phyloP scores from a whole-genome alignment of 441 rosid genomes.

The Croton laevigatus region DNA sequence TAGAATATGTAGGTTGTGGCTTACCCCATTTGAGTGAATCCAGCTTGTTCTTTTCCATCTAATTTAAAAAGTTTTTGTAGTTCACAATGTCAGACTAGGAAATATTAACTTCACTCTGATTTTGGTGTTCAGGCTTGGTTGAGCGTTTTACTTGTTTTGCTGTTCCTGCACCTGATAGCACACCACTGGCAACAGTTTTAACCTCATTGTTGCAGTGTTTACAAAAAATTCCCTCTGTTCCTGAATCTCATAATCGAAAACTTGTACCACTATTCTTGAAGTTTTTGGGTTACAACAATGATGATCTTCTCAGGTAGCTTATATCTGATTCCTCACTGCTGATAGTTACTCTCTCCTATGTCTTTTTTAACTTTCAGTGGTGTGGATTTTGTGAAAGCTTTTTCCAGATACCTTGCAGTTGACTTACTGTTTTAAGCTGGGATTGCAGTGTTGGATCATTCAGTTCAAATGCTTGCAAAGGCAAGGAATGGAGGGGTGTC shows the following conservation, averaged over 20 bases:
- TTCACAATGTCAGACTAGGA: constrained; percentile 4
- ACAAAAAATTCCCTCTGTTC: constrained; percentile 63
- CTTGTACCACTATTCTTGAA: constrained; percentile 66
- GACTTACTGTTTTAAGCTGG: constrained; percentile 16
- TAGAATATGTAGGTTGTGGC: no score
- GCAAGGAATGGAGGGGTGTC: constrained; percentile 74
- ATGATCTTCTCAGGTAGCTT: constrained; percentile 56
- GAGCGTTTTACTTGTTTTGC: constrained; percentile 50
- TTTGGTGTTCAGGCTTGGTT: constrained; percentile 56
- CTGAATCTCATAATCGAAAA: constrained; percentile 70
- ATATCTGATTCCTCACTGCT: constrained; percentile 15
- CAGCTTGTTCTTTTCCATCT: not conserved
- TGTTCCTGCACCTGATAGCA: constrained; percentile 52
- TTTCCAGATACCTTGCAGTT: not conserved
- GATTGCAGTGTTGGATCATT: constrained; percentile 66
- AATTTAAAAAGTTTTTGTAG: no score
- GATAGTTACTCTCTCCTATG: not conserved
- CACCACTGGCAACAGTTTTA: constrained; percentile 47
- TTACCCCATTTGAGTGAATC: not conserved
- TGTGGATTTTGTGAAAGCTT: constrained; percentile 1
- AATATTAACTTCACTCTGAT: constrained; percentile 23
- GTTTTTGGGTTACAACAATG: constrained; percentile 71
- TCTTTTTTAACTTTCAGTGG: not conserved
- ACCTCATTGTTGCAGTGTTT: constrained; percentile 67
- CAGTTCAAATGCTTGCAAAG: constrained; percentile 49